Evolutionary conservation across 768 basidiomycete genomes (phyloP).

Genomic region (Suillus subluteus): DNA sequence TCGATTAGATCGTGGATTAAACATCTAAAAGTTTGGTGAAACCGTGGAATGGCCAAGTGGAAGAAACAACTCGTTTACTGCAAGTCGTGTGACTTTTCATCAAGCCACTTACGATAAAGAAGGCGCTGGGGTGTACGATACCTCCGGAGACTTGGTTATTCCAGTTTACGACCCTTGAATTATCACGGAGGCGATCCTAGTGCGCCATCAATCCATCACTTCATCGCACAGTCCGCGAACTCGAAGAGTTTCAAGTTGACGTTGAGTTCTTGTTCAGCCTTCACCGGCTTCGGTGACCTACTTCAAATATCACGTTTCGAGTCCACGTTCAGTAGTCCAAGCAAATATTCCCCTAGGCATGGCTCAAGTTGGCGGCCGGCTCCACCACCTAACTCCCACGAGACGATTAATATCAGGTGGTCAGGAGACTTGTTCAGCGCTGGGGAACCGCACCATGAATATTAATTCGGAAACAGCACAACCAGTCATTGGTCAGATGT

Average conservation of each 20-base stretch:
- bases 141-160: conserved; percentile 7
- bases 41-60: conserved; percentile 1
- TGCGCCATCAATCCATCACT: not conserved
- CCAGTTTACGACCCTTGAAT: not conserved
- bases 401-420: not conserved
- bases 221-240: conserved; percentile 15
- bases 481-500: not conserved
- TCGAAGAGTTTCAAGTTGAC: not conserved
- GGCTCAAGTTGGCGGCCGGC: not conserved
- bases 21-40: not conserved
- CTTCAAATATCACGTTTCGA: not conserved
- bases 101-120: conserved; percentile 11
- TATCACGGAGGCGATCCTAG: not conserved
- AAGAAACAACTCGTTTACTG: conserved; percentile 11
- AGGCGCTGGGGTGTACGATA: not conserved
- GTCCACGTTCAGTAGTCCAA: not conserved
- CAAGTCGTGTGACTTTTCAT: conserved; percentile 16
- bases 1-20: conserved; percentile 5
- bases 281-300: not conserved
- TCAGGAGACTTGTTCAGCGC: not conserved
- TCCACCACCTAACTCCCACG: conserved; percentile 15
- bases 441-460: not conserved
- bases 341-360: too few relatives aligned
- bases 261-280: not conserved
- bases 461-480: not conserved